Conservation (phyloP, 1,284 basidiomycete species). For the Butyriboletus appendiculatus region DNA sequence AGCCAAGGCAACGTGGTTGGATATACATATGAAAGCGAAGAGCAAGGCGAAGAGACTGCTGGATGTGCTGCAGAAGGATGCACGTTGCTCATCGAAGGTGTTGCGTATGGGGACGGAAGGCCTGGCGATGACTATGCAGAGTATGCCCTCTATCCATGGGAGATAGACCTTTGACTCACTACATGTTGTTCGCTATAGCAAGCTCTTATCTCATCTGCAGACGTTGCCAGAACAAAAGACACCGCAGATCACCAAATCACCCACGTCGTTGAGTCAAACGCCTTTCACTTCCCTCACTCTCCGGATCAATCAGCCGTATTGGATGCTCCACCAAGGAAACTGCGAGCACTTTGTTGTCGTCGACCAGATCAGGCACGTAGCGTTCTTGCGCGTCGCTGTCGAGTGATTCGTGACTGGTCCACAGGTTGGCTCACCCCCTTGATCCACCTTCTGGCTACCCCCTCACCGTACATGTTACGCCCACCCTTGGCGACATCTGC, state of each 20-base stretch:
- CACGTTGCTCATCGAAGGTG: constrained; percentile 60
- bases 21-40: constrained; percentile 30
- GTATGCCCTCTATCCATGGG: constrained; percentile 39
- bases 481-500: constrained; percentile 61
- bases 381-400: not conserved
- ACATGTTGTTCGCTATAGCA: constrained; percentile 39
- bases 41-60: constrained; percentile 16
- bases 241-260: constrained; percentile 42
- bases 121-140: constrained; percentile 54
- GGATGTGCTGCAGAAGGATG: constrained; percentile 35
- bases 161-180: not conserved
- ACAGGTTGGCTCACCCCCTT: constrained; percentile 55
- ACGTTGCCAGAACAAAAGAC: constrained; percentile 38
- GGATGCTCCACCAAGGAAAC: constrained; percentile 75
- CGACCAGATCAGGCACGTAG: constrained; percentile 66
- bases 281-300: constrained; percentile 54
- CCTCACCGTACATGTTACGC: constrained; percentile 61
- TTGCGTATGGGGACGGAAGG: constrained; percentile 56
- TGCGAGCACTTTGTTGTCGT: constrained; percentile 79
- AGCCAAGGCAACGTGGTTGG: constrained; percentile 39
- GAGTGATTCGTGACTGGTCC: constrained; percentile 1
- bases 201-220: constrained; percentile 47
- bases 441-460: constrained; percentile 64
- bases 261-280: constrained; percentile 48
- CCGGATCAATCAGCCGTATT: constrained; percentile 73